Evolutionary conservation across 1,284 basidiomycete species (phyloP), one percentile per base, ranked within the genome.

Genomic region (Prillingera fragicola): DNA sequence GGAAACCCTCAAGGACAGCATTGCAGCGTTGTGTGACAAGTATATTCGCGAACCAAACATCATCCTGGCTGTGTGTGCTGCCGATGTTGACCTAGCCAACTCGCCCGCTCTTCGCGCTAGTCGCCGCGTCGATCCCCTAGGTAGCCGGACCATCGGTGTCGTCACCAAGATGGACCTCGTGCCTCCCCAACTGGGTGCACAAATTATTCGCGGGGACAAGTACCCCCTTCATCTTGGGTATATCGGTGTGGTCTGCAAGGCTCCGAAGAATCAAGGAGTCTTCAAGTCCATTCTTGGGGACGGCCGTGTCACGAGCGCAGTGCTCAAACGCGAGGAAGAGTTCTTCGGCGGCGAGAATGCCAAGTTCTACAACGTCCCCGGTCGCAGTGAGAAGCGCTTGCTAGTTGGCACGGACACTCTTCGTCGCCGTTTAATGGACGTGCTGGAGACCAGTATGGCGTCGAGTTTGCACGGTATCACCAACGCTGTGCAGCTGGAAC

Each of bases 91-190:
- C 74, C 77, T 99, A 8, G 94, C 94, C 48, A 99, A 99, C 71
- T 96, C 90, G 1, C 94, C 95, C 3, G 94, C 95, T 0, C 74
- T 99, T 34, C 78, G 91, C 27, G 91, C 95, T 0, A 92, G 87
- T 65, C 78, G 91, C 34, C 86, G 87, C 53, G 88, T 98, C 3
- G 94, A 99, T 65, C 94, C 94, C 2, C 75, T 97, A 6, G 94
- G 95, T 7, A 75, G 91, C 48, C 81, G 94, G 23, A 98, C 95
- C 0, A 94, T 99, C 57, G 94, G 95, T 24, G 95, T 99, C 6
- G 79, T 99, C 34, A 99, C 95, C 33, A 99, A 99, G 78, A 95
- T 99, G 91, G 94, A 99, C 65, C 76, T 99, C 17, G 89, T 99
- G 13, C 77, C 84, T 23, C 81, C 92, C 1, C 83, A 87, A 46